Evolutionary conservation across 768 basidiomycete genomes (phyloP).

Genomic region (Sporobolomyces phaffii): DNA sequence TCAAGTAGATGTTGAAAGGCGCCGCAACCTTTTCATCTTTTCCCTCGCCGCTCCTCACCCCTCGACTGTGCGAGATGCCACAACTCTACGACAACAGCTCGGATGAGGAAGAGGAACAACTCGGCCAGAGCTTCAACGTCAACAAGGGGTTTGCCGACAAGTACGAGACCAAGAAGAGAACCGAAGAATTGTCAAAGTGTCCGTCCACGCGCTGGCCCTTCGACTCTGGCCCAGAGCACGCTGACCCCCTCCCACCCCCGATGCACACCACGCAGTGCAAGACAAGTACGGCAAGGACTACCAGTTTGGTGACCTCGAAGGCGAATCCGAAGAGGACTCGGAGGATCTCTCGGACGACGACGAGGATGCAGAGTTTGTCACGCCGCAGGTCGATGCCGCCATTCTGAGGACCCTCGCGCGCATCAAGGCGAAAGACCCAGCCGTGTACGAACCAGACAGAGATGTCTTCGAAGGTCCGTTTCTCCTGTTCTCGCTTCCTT

Average conservation of each 20-base stretch:
- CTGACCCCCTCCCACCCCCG: too few species aligned
- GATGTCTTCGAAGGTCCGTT: conserved; percentile 69
- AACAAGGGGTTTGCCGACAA: conserved; percentile 76
- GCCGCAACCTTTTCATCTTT: too few species aligned
- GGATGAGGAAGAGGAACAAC: conserved; percentile 1
- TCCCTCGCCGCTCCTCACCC: not conserved
- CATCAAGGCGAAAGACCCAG: conserved; percentile 74
- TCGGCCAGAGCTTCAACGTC: conserved; percentile 52
- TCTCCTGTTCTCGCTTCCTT: not conserved
- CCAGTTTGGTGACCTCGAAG: conserved; percentile 51
- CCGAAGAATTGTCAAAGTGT: conserved; percentile 76
- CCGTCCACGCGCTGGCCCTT: conserved; percentile 44
- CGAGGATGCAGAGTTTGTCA: conserved; percentile 87
- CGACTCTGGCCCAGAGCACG: too few species aligned
- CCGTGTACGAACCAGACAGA: conserved; percentile 67
- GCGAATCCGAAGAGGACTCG: conserved; percentile 52
- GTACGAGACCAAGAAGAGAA: conserved; percentile 72
- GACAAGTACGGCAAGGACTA: conserved; percentile 59
- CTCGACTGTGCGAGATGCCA: not conserved
- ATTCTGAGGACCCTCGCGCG: conserved; percentile 82
- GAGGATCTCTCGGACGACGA: conserved; percentile 57
- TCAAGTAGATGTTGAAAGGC: not conserved
- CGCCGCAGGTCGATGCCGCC: conserved; percentile 85
- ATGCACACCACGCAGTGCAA: conserved; percentile 72
- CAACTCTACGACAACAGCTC: conserved; percentile 8